phyloP scores from a whole-genome alignment of 2,329 filamentous ascomycete genomes.

The Neofusicoccum ribis region DNA sequence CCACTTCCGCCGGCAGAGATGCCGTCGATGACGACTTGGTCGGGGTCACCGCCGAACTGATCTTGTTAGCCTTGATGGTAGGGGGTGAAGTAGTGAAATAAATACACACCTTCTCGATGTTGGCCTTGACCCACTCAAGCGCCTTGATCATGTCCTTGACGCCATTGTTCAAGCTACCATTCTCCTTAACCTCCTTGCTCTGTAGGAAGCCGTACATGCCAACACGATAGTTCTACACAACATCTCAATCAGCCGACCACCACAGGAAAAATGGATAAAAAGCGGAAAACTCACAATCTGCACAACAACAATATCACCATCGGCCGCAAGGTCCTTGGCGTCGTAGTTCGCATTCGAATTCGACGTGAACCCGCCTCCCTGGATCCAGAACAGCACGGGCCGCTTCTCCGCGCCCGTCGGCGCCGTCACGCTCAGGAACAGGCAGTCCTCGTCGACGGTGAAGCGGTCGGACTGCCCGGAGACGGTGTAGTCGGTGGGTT shows the following conservation, averaged over 20 bases:
- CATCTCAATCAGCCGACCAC: not conserved
- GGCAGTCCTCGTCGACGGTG: conserved; percentile 45
- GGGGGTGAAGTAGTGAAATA: not conserved
- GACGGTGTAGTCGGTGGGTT: conserved; percentile 27
- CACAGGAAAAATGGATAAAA: not conserved
- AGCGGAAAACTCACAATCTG: conserved; percentile 35
- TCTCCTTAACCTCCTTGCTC: conserved; percentile 54
- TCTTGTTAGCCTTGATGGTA: not conserved
- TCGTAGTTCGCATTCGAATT: conserved; percentile 47
- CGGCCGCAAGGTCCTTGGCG: conserved; percentile 58
- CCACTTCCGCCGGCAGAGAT: conserved; percentile 57
- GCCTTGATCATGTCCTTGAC: conserved; percentile 55
- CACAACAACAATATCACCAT: conserved; percentile 61
- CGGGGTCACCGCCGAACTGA: conserved; percentile 50
- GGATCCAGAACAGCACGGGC: conserved; percentile 54
- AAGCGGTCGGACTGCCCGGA: conserved; percentile 22
- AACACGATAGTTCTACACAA: conserved; percentile 55
- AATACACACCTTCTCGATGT: conserved; percentile 38
- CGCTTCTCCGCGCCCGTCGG: conserved; percentile 39
- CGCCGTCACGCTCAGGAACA: conserved; percentile 53
- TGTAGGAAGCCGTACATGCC: conserved; percentile 61
- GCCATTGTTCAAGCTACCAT: conserved; percentile 55
- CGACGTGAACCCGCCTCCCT: conserved; percentile 58
- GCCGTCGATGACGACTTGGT: conserved; percentile 49
- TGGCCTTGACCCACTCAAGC: conserved; percentile 48